Base-by-base conservation (phyloP, 2,329 filamentous ascomycete species). In the Monosporascus sp. region DNA sequence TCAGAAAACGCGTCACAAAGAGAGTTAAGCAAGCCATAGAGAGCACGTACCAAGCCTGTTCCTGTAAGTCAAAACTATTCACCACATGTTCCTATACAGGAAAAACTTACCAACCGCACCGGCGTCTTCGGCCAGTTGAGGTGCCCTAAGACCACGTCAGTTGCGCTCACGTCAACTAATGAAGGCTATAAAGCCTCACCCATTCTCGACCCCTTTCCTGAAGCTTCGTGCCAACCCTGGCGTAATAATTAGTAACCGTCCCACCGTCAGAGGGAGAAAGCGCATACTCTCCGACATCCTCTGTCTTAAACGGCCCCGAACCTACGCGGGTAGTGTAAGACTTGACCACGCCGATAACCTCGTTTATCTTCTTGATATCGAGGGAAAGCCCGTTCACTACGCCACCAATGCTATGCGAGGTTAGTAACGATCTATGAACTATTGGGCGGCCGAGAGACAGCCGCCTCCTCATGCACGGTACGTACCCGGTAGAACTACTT, bases 221-320 rank as follows among this genome's bases (percentile, higher is more conserved):
- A 7, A 72, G 62, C 51, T 65, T 71, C 3, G 52, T 57, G 6
- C 70, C 70, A 37, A 59, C 51, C 18, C 20, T 20, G 9, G n/a
- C 39, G n/a, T 18, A 20, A 18, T 14, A n/a, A 9, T 41, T 20
- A 41, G 39, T 41, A 9, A 9, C 27, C 27, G 27, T 27, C 27
- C 8, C 27, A 27, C 8, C 9, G 27, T 27, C 27, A 27, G 27
- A 3, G 27, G 27, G 8, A 11, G 8, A 27, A 27, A 27, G 3
- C 27, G 8, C 27, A 27, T 27, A 27, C n/a, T 69, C 66, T n/a
- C 59, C 64, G 15, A 59, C 51, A 24, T 64, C 75, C 65, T 85
- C 82, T 4, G 80, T 82, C 2, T 80, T 79, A 67, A 85, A 84
- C 5, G 80, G 79, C 11, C 81, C 81, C 37, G 74, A 74, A 53